These are phyloP conservation scores for Metarhizium sp. DNA, from an alignment of 2,329 filamentous ascomycete genomes.

Conservation along the genomic window DNA sequence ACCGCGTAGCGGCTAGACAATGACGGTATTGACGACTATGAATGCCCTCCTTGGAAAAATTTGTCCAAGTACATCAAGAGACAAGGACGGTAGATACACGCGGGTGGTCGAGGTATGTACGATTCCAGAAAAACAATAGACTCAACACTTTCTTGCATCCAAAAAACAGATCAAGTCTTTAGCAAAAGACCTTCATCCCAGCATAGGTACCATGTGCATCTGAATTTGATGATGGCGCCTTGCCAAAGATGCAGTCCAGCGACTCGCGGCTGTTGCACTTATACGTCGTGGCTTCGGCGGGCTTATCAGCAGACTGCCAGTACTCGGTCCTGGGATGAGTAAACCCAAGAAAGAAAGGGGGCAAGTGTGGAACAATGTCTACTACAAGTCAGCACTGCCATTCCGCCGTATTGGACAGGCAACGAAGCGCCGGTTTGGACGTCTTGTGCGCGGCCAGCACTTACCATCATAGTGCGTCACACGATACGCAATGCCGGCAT, in stretches of 20 bases:
- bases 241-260: neutral
- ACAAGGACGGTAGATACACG: too few relatives aligned
- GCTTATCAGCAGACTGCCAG: constrained; percentile 5
- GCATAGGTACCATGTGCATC: neutral
- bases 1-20: too few relatives aligned
- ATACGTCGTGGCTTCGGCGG: neutral
- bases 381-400: too few relatives aligned
- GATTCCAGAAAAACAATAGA: too few relatives aligned
- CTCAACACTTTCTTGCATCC: too few relatives aligned
- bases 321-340: neutral
- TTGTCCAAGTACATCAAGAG: too few relatives aligned
- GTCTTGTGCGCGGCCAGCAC: neutral
- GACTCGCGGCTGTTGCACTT: neutral
- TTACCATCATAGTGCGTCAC: neutral
- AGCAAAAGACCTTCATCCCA: neutral
- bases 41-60: too few relatives aligned
- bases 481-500: neutral
- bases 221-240: neutral
- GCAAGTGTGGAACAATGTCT: neutral
- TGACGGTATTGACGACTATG: too few relatives aligned
- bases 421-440: too few relatives aligned
- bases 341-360: neutral
- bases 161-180: too few relatives aligned
- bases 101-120: too few relatives aligned
- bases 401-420: too few relatives aligned